Conservation (phyloP, 2,329 filamentous ascomycete species). For the Sordariomycetes sp. region DNA sequence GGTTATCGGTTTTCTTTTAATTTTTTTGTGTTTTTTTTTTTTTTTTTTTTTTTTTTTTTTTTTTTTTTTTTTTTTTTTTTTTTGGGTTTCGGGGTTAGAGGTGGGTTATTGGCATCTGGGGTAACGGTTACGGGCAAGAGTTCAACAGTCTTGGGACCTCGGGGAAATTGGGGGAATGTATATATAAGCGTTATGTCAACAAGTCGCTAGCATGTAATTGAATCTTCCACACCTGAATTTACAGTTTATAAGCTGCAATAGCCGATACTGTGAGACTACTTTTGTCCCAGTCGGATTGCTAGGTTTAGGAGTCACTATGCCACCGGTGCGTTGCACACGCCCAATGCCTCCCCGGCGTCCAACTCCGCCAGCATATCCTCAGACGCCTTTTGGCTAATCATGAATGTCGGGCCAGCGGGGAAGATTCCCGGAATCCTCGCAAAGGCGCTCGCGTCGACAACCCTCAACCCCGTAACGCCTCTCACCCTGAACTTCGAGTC, state of each 20-base stretch:
- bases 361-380: conserved; percentile 30
- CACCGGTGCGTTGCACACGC: neutral
- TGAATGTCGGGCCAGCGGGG: conserved; percentile 38
- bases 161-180: neutral
- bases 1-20: too few species aligned
- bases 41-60: too few species aligned
- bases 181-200: neutral
- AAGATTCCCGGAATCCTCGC: conserved; percentile 33
- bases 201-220: neutral
- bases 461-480: conserved; percentile 38
- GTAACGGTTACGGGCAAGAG: neutral
- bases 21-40: too few species aligned
- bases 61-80: neutral
- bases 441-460: conserved; percentile 48
- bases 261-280: too few species aligned
- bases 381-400: conserved; percentile 48
- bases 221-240: neutral
- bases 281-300: too few species aligned
- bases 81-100: neutral
- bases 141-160: neutral
- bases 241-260: too few species aligned
- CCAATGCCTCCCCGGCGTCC: conserved; percentile 2
- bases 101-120: neutral
- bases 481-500: conserved; percentile 43
- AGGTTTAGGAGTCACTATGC: neutral